Conservation (phyloP, 106 monocot species). For the Gastrodia elata region DNA sequence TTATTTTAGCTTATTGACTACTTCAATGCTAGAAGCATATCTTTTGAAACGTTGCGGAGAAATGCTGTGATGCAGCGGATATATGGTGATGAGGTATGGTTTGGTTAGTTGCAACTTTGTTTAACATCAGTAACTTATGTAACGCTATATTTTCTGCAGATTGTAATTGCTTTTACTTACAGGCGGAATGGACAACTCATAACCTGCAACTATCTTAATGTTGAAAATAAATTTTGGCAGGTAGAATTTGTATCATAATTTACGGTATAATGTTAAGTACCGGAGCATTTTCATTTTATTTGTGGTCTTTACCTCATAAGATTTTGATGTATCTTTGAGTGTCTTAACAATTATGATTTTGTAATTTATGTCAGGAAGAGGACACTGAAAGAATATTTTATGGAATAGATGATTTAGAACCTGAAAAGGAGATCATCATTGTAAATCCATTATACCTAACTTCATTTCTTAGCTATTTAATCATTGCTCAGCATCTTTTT, state of each 20-base stretch:
- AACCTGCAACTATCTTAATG: conserved; percentile 70
- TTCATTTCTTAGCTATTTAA: neutral
- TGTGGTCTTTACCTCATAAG: neutral
- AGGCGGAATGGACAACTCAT: conserved; percentile 61
- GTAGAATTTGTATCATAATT: conserved; percentile 16
- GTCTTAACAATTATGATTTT: conserved; percentile 10
- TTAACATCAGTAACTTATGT: neutral
- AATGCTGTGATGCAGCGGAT: conserved; percentile 49
- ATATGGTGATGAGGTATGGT: conserved; percentile 23
- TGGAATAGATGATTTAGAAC: conserved; percentile 84
- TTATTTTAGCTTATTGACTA: conserved; percentile 45
- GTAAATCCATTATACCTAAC: conserved; percentile 26
- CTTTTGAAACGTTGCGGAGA: conserved; percentile 50
- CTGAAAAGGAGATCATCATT: conserved; percentile 63
- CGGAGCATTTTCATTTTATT: neutral
- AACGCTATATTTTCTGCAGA: conserved; percentile 25
- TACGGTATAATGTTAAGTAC: neutral
- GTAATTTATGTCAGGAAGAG: conserved; percentile 42
- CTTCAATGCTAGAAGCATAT: conserved; percentile 46
- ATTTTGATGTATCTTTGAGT: neutral
- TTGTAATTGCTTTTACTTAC: conserved; percentile 82
- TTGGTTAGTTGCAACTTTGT: neutral
- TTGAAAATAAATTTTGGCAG: conserved; percentile 74
- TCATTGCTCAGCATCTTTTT: conserved; percentile 1
- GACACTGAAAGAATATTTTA: conserved; percentile 76